phyloP scores from a whole-genome alignment of 169 alveolate species.

The Cryptosporidium viatorum region DNA sequence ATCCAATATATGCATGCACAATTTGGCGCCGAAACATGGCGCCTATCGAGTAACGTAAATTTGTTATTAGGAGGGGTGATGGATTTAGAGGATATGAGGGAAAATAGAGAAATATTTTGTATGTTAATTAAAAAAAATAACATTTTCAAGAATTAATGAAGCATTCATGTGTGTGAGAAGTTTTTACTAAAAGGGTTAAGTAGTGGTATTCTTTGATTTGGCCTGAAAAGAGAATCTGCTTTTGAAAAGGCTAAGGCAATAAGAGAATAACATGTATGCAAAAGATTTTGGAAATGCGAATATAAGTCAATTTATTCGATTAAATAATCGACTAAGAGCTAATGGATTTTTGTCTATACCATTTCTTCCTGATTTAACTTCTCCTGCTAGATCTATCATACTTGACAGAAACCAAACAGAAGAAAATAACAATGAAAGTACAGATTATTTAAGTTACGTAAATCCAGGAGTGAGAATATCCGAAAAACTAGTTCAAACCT shows the following conservation, averaged over 20 bases:
- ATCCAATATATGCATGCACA: neutral
- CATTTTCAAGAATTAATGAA: neutral
- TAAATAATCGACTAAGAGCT: constrained; percentile 54
- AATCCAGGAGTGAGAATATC: constrained; percentile 17
- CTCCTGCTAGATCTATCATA: constrained; percentile 58
- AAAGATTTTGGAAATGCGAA: constrained; percentile 52
- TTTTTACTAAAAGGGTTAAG: neutral
- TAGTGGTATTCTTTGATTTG: neutral
- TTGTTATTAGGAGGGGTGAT: constrained; percentile 14
- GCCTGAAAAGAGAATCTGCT: neutral
- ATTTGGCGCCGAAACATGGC: neutral
- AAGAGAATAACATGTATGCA: neutral
- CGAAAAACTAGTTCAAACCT: constrained; percentile 32
- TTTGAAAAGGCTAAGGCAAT: neutral
- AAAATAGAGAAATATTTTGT: neutral
- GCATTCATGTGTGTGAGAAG: neutral
- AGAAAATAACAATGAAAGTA: neutral
- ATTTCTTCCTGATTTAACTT: constrained; percentile 52
- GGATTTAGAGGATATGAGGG: constrained; percentile 13
- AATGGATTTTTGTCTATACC: constrained; percentile 70
- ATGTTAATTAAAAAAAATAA: neutral
- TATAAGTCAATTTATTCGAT: constrained; percentile 42
- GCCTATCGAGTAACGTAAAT: constrained; percentile 28
- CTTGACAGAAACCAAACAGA: neutral
- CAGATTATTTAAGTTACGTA: constrained; percentile 2